These are phyloP conservation scores for Globisporangium cederbergense DNA, from an alignment of 352 stramenopile genomes.

Conservation along the genomic window DNA sequence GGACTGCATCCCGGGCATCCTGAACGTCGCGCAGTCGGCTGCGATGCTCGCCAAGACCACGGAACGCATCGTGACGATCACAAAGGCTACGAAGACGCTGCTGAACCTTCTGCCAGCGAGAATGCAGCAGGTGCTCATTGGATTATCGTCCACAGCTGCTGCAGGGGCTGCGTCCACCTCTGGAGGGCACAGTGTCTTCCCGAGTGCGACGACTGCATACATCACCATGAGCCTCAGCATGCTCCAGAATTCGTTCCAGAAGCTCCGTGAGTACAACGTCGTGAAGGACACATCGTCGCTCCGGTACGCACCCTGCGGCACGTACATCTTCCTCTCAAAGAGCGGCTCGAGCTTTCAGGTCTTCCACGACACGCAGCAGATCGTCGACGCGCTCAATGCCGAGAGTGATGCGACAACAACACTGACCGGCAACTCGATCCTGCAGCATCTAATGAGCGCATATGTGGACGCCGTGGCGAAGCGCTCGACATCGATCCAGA, in stretches of 20 bases:
- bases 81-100: conserved; percentile 73
- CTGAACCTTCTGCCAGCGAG: conserved; percentile 66
- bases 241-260: conserved; percentile 78
- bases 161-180: background rate
- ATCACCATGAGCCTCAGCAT: conserved; percentile 77
- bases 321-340: conserved; percentile 78
- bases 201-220: conserved; percentile 61
- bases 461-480: conserved; percentile 70
- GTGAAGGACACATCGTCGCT: conserved; percentile 70
- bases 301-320: conserved; percentile 70
- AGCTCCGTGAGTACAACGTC: conserved; percentile 72
- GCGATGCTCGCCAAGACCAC: conserved; percentile 78
- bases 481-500: conserved; percentile 74
- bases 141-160: conserved; percentile 19
- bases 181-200: conserved; percentile 1
- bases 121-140: conserved; percentile 68
- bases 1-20: conserved; percentile 82
- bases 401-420: conserved; percentile 46
- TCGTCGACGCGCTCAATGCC: conserved; percentile 39
- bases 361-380: conserved; percentile 36
- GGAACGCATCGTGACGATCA: conserved; percentile 74
- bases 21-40: conserved; percentile 77
- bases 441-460: conserved; percentile 84
- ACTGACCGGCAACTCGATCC: conserved; percentile 69
- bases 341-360: conserved; percentile 44